Base-by-base conservation (phyloP, 2,329 filamentous ascomycete species). In the Talaromyces funiculosus region DNA sequence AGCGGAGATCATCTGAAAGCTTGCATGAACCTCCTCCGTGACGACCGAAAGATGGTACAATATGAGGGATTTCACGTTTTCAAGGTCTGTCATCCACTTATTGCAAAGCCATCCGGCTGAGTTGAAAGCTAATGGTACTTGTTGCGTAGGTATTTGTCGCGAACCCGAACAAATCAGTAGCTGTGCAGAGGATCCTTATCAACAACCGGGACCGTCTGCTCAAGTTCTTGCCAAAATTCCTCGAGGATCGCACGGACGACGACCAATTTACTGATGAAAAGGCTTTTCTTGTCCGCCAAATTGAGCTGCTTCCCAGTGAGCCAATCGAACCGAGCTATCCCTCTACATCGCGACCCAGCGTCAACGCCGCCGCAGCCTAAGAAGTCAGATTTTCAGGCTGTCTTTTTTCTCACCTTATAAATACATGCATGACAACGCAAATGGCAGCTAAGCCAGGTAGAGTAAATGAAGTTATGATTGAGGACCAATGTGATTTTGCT, bases 1-100 rank as follows among this genome's bases (percentile, higher is more conserved):
- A 88, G 89, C 53, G 92, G 92, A 62, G 93, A 97, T 72, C 92
- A 99, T 72, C 84, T 99, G 67, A 99, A 99, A 79, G 89, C 97
- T 65, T 94, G 92, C 79, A 99, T 99, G 94, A 97, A 96, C 75
- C 82, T 99, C 62, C 80, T 99, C 63, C 88, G 92, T 67, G 94
- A 97, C 74, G 93, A 97, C 75, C 86, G 93, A 67, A 94, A 96
- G 76, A 99, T 99, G 92, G 94, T 99, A 64, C 94, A 97, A 76
- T 99, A 99, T 73, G 94, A 99, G 75, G 94, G 92, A 7, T 99
- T 99, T 74, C 94, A 99, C 73, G 93, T 99, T 43, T 99, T 99
- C 83, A 99, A 99, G 81, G 84, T 86, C 70, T 63, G 67, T 62
- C 42, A 8, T 7, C 10, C 10, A 20, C 20, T 16, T 12, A 1